Base-by-base conservation (phyloP, 176 grass and related monocot species). In the Eremochloa ophiuroides region DNA sequence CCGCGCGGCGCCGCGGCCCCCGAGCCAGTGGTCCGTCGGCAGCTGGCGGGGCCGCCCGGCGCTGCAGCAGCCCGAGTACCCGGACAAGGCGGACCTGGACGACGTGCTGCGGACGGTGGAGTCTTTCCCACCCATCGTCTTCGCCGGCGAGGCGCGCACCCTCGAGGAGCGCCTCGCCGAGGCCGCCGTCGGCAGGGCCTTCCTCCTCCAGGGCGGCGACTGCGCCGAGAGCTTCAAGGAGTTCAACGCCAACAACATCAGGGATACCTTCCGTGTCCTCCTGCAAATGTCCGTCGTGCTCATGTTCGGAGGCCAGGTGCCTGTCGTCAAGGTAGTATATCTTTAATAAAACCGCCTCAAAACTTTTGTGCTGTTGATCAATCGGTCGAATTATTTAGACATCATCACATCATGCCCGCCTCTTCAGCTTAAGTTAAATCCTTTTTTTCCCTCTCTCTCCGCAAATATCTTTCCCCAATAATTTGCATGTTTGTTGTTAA, bases 211-310 rank as follows among this genome's bases (percentile, higher is more conserved):
- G 79, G 93, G 90, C 20, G 93, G 93, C 12, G 93, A 95, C 48
- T 95, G 93, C 27, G 93, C 93, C 12, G 93, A 92, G 87, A 95
- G 93, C 41, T 95, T 95, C 80, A 92, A 95, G 68, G 93, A 95
- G 76, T 95, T 95, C 87, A 86, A 88, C 73, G 93, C 89, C 18
- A 95, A 95, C 55, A 95, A 95, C 77, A 95, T 95, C 61, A 74
- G 93, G 17, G 93, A 95, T 34, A 95, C 93, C 83, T 92, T 95
- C 42, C 78, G 93, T 10, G 87, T 95, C 35, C 76, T 95, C 22
- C 87, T 95, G 61, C 93, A 95, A 80, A 95, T 95, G 93, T 76
- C 87, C 12, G 93, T 91, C 29, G 93, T 95, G 30, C 93, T 95
- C 66, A 95, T 95, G 93, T 95, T 95, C 61, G 90, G 93, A 28